Percentiles rank a stretch among this genome's conserved stretches.
phyloP scores from a whole-genome alignment of 768 basidiomycete species.

The Hortiboletus campestris region DNA sequence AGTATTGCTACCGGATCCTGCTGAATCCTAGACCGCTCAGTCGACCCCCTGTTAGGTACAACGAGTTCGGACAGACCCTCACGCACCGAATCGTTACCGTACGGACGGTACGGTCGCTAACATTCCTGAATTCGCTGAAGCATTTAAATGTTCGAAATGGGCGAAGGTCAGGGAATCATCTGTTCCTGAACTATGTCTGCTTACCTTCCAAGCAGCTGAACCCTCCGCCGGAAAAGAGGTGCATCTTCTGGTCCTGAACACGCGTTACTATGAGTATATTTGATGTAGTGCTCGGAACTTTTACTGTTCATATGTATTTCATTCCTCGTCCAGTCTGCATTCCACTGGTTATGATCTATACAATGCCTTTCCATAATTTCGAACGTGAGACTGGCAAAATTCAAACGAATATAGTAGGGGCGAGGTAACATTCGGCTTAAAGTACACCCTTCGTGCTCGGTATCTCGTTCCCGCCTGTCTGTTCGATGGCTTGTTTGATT shows the following conservation, averaged over 20 bases:
- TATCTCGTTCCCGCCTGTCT: constrained; percentile 85
- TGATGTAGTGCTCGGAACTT: constrained; percentile 1
- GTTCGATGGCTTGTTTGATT: constrained; percentile 90
- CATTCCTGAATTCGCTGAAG: constrained; percentile 83
- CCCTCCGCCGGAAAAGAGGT: constrained; percentile 75
- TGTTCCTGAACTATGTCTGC: background rate
- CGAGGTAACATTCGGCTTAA: constrained; percentile 27
- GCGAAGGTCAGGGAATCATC: constrained; percentile 56
- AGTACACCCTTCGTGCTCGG: constrained; percentile 98
- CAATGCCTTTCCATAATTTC: background rate
- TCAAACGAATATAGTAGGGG: background rate
- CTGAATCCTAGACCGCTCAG: background rate
- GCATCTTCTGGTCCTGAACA: constrained; percentile 71
- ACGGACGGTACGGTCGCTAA: constrained; percentile 87
- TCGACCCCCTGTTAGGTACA: constrained; percentile 48
- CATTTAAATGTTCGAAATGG: constrained; percentile 76
- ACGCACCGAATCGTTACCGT: constrained; percentile 77
- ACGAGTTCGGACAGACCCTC: constrained; percentile 83
- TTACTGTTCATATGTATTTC: constrained; percentile 19
- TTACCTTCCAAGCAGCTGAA: constrained; percentile 54
- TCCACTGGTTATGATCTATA: background rate
- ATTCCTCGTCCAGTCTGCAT: constrained; percentile 1
- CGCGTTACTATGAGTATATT: background rate
- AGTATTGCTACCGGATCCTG: constrained; percentile 21
- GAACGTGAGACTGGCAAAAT: background rate